Conservation (phyloP, 176 grass and related monocot genomes). For the Pontederia crassipes region DNA sequence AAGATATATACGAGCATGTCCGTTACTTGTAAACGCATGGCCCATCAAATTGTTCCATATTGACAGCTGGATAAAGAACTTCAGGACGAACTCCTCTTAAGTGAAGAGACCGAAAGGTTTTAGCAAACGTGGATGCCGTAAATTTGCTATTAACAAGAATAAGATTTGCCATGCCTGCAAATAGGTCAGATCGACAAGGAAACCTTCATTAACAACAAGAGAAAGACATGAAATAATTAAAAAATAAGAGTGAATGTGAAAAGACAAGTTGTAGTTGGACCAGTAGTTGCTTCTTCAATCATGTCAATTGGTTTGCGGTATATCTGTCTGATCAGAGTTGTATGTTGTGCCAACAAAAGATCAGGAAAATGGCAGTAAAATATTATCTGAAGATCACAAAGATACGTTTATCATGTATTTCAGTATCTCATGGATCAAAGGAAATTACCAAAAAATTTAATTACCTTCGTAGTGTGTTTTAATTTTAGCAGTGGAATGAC, state of each 20-base stretch:
- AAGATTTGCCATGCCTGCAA: slow-evolving; percentile 83
- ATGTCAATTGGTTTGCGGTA: slow-evolving; percentile 89
- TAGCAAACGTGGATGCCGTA: slow-evolving; percentile 69
- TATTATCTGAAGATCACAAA: slow-evolving; percentile 35
- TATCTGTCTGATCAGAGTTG: slow-evolving; percentile 60
- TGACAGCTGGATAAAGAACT: slow-evolving; percentile 86
- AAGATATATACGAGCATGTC: slow-evolving; percentile 46
- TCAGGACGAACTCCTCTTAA: slow-evolving; percentile 51
- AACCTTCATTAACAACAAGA: background rate
- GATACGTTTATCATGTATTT: background rate
- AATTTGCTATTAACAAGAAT: slow-evolving; percentile 96
- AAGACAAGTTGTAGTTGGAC: slow-evolving; percentile 24
- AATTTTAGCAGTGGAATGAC: slow-evolving; percentile 78
- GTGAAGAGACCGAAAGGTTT: slow-evolving; percentile 59
- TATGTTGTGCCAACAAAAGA: slow-evolving; percentile 82
- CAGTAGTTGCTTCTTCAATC: slow-evolving; percentile 76
- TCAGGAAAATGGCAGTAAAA: slow-evolving; percentile 98
- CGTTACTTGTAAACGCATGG: slow-evolving; percentile 73
- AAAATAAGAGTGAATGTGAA: background rate
- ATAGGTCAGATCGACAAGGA: background rate
- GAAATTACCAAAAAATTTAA: slow-evolving; percentile 12
- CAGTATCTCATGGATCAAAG: slow-evolving; percentile 2
- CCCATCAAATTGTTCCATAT: slow-evolving; percentile 68
- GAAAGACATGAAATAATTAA: background rate
- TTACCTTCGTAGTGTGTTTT: slow-evolving; percentile 59